Evolutionary conservation across 1,284 basidiomycete genomes (phyloP).

Genomic region (Fomitopsis pinicola): DNA sequence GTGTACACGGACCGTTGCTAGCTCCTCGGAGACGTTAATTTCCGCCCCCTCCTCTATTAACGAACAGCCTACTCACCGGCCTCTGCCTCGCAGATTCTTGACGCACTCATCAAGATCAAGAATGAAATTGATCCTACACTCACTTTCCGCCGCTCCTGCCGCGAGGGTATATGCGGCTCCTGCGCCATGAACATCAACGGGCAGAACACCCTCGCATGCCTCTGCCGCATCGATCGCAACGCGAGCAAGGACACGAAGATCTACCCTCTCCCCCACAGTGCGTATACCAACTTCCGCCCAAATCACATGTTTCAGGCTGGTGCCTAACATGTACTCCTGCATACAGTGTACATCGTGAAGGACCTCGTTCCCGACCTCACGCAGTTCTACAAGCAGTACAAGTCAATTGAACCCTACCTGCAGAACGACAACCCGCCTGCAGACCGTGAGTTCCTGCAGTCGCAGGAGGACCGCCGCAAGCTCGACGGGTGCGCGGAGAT

Average conservation of each 20-base stretch:
- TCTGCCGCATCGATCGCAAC: constrained; percentile 91
- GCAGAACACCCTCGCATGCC: constrained; percentile 95
- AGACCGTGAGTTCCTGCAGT: constrained; percentile 84
- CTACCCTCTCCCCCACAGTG: constrained; percentile 98
- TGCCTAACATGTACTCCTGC: background rate
- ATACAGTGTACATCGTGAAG: constrained; percentile 96
- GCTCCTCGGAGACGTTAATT: background rate
- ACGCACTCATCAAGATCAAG: constrained; percentile 98
- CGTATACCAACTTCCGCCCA: constrained; percentile 23
- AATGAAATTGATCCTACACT: constrained; percentile 96
- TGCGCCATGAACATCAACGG: constrained; percentile 99
- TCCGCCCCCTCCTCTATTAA: background rate
- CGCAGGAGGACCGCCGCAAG: constrained; percentile 89
- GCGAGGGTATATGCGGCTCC: constrained; percentile 97
- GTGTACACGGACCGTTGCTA: too few relatives aligned
- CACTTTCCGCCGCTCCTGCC: constrained; percentile 94
- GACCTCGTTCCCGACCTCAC: constrained; percentile 92
- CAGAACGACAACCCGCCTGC: constrained; percentile 89
- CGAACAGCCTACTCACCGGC: constrained; percentile 37
- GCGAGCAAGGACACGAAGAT: constrained; percentile 79
- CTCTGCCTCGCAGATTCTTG: constrained; percentile 67
- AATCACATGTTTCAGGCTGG: background rate
- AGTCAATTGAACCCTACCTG: constrained; percentile 94
- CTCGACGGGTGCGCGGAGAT: constrained; percentile 68
- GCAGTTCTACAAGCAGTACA: constrained; percentile 99